Base-by-base conservation (phyloP, 495 filamentous ascomycete genomes). In the Aspergillus nidulans region DNA sequence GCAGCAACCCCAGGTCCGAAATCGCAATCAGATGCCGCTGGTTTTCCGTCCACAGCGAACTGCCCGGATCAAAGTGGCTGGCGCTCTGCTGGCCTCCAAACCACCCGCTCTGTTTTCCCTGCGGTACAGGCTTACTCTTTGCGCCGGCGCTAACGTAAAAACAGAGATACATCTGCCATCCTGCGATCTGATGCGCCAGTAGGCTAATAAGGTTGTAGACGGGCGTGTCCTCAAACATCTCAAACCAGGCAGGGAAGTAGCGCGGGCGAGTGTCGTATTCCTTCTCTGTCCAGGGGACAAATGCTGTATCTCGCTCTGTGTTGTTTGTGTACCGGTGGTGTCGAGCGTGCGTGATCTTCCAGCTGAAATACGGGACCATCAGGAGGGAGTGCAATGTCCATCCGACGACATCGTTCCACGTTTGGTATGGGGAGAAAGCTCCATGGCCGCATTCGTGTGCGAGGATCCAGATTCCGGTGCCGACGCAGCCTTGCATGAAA, bases 381-480 rank as follows among this genome's bases (percentile, higher is more conserved):
- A 89, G 73, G 23, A 78, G 67, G 0, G 85, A 88, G 63, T 90
- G 86, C 42, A 74, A 66, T 52, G 85, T 70, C 81, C 84, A 85
- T 24, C 86, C 86, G 53, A 88, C 79, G 54, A 80, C 77, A 57
- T 86, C 80, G 59, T 90, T 90, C 30, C 88, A 69, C 24, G 36
- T 66, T 57, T 80, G 77, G 59, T 75, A 79, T 4, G 76, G 63
- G 6, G 86, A 89, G 77, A 90, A 90, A 5, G 84, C 80, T 39
- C 84, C 82, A 59, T 96, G 90, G 56, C 90, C 90, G 67, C 89
- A 94, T 74, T 95, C 90, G 69, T 94, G 90, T 18, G 89, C 88
- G 42, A 95, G 72, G 43, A 94, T 86, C 90, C 90, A 95, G 21
- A 90, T 62, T 44, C 89, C 90, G 25, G 90, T 92, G 49, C 80